phyloP scores from a whole-genome alignment of 78 protist species.

The Emiliania huxleyi region DNA sequence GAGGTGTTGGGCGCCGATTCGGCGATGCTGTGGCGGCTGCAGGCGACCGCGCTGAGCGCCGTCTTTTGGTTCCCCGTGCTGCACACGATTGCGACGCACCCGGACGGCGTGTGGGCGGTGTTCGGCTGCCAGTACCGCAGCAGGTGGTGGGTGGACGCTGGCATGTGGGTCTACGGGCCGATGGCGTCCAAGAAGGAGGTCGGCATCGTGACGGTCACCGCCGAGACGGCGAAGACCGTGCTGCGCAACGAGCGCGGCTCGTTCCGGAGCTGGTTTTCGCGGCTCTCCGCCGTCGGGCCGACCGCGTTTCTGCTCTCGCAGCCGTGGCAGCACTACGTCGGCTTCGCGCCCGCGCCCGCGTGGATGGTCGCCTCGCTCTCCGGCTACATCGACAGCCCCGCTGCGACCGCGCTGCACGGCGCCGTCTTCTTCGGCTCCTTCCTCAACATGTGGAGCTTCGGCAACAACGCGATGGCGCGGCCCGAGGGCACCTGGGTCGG shows the following conservation, averaged over 20 bases:
- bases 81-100: background rate
- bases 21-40: background rate
- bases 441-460: background rate
- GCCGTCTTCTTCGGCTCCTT: background rate
- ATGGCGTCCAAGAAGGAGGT: too few species aligned
- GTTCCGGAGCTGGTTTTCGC: background rate
- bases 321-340: background rate
- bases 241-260: background rate
- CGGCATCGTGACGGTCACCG: too few species aligned
- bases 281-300: background rate
- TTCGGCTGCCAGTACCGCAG: background rate
- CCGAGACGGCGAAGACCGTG: too few species aligned
- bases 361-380: background rate
- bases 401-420: background rate
- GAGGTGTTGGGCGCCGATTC: background rate
- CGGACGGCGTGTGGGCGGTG: background rate
- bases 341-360: background rate
- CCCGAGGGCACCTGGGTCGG: background rate
- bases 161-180: background rate
- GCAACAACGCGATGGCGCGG: background rate
- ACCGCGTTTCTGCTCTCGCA: background rate
- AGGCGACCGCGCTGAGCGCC: background rate
- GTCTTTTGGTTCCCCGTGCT: background rate
- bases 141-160: background rate
- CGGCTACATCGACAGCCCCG: background rate